A percentile compares a stretch with the other conserved stretches of the same genome.
Evolutionary conservation across 2,329 filamentous ascomycete species (phyloP).

Genomic region (Teratosphaeria gauchensis): DNA sequence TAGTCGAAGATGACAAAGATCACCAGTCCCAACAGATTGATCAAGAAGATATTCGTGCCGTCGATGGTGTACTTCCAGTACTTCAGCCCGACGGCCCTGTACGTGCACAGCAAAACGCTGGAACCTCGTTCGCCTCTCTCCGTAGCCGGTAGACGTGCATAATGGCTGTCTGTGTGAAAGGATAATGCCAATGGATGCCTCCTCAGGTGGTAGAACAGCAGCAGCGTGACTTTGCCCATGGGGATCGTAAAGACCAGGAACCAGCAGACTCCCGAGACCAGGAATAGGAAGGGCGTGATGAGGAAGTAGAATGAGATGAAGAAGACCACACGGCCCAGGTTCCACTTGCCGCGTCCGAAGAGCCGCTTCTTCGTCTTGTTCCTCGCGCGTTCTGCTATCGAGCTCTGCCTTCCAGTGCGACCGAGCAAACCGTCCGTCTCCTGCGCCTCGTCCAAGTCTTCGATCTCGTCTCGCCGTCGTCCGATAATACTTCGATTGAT

Average conservation of each 20-base stretch:
- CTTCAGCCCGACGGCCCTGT: constrained; percentile 83
- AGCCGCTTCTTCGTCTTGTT: constrained; percentile 62
- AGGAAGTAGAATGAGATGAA: constrained; percentile 94
- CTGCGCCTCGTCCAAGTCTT: constrained; percentile 54
- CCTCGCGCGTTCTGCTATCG: constrained; percentile 11
- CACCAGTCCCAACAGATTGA: constrained; percentile 92
- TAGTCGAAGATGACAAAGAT: constrained; percentile 92
- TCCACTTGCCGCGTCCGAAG: constrained; percentile 95
- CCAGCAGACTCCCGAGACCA: constrained; percentile 87
- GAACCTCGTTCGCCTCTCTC: constrained; percentile 38
- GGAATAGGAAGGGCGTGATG: constrained; percentile 72
- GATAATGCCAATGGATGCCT: constrained; percentile 86
- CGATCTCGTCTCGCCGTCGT: constrained; percentile 75
- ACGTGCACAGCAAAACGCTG: constrained; percentile 90
- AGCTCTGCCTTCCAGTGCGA: constrained; percentile 1
- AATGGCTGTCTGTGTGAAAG: constrained; percentile 77
- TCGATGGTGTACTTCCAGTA: constrained; percentile 99
- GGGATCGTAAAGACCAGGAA: constrained; percentile 95
- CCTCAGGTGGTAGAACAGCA: constrained; percentile 83
- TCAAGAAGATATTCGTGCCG: constrained; percentile 97
- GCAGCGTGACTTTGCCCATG: constrained; percentile 89
- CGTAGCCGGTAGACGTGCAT: constrained; percentile 55
- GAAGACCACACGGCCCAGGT: constrained; percentile 85
- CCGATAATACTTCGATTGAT: constrained; percentile 69
- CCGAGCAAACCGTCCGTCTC: constrained; percentile 88